Base-by-base conservation (phyloP, 495 filamentous ascomycete genomes). In the Aspergillus incahuasiensis region DNA sequence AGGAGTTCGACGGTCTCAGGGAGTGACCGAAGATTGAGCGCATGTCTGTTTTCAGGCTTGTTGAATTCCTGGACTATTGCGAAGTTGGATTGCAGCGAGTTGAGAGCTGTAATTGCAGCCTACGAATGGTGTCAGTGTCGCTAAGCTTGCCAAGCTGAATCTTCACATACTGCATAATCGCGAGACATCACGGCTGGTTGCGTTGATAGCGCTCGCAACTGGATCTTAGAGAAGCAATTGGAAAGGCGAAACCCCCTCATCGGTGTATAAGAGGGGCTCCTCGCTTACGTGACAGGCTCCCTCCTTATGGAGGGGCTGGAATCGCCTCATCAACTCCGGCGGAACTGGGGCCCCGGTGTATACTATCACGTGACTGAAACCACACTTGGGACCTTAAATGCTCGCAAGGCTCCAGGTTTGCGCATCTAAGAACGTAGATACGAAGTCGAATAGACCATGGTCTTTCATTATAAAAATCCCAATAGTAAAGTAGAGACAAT, bases 41-140 rank as follows among this genome's bases (percentile, higher is more conserved):
- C 78, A 61, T 80, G 74, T 38, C 89, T 85, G 6, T 84, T 85
- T 13, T 56, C 62, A 5, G 69, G 62, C 61, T 86, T 85, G 24
- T 82, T 78, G 47, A 92, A 82, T 48, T 84, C 81, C 55, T 95
- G 83, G 32, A 97, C 81, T 43, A 89, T 78, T 40, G 84, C 79
- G 68, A 85, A 91, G 54, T 95, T 95, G 16, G 88, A 89, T 65
- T 97, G 94, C 32, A 96, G 78, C 16, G 89, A 85, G 66, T 98
- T 98, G 68, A 98, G 85, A 22, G 89, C 81, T 51, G 86, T 76
- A 55, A 98, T 83, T 16, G 94, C 94, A 73, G 89, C 89, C 74
- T 78, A 41, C 30, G 38, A 34, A 19, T 32, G 13, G 21, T 28
- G 25, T 52, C 39, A 52, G 49, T 39, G 18, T 25, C 21, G 21